These are phyloP conservation scores for Sclerotinia spermophila DNA, from an alignment of 2,329 filamentous ascomycete genomes.

Conservation along the genomic window DNA sequence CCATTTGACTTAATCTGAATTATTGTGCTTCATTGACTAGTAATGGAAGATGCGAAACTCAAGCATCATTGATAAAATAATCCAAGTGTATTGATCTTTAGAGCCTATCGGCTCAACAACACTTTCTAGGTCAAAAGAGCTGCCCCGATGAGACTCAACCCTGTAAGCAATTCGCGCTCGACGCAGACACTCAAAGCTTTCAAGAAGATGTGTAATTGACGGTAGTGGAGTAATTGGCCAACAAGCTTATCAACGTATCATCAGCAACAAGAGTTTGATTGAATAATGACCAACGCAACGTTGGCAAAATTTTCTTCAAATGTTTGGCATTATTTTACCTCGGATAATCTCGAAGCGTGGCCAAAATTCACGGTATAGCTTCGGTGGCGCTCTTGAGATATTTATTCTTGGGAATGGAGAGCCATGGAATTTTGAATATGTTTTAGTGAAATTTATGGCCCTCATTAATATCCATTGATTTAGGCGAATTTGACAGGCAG, in stretches of 20 bases:
- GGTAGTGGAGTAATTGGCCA: not conserved
- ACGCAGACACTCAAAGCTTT: not conserved
- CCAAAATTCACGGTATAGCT: not conserved
- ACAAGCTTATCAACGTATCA: fast-evolving
- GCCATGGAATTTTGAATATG: not conserved
- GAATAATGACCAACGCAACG: fast-evolving
- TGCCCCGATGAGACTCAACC: not conserved
- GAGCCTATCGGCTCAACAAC: not conserved
- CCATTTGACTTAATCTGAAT: not conserved
- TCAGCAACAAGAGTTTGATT: not conserved
- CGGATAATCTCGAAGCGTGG: too few relatives aligned
- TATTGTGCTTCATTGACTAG: not conserved
- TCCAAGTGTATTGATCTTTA: not conserved
- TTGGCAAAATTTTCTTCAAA: too few relatives aligned
- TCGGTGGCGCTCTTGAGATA: not conserved
- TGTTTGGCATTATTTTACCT: too few relatives aligned
- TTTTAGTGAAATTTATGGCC: not conserved
- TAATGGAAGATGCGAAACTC: too few relatives aligned
- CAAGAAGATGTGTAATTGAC: not conserved
- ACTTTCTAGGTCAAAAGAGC: not conserved
- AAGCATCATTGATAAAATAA: not conserved
- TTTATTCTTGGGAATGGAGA: not conserved
- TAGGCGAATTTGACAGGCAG: not conserved
- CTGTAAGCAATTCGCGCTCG: not conserved
- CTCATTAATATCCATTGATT: not conserved